A percentile compares a stretch with the other conserved stretches of the same genome.
Conservation (phyloP, 2,329 filamentous ascomycete genomes). For the Aureobasidium zeae region DNA sequence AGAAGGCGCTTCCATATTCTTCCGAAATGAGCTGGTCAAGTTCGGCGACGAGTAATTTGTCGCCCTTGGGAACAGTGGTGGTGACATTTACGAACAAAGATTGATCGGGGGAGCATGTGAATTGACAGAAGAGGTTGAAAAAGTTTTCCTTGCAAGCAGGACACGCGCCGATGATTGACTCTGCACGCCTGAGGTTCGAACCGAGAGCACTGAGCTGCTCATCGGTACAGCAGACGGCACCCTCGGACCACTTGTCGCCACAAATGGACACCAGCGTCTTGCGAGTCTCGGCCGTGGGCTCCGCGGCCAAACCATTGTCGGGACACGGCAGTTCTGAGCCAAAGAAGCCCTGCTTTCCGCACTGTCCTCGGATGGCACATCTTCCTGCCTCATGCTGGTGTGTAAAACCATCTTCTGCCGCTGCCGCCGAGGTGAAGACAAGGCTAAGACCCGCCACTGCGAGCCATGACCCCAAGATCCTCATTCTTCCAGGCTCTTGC, state of each 20-base stretch:
- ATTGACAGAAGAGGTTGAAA: slow-evolving; percentile 95
- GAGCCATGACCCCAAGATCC: slow-evolving; percentile 9
- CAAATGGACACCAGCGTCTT: slow-evolving; percentile 76
- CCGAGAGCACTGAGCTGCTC: slow-evolving; percentile 76
- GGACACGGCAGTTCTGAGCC: slow-evolving; percentile 83
- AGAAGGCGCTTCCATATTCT: slow-evolving; percentile 79
- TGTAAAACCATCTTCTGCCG: slow-evolving; percentile 15
- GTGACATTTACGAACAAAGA: slow-evolving; percentile 94
- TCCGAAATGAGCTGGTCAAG: slow-evolving; percentile 82
- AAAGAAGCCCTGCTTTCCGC: slow-evolving; percentile 84
- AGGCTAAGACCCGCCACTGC: slow-evolving; percentile 11
- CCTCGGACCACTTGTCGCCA: slow-evolving; percentile 74
- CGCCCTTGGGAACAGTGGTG: slow-evolving; percentile 48
- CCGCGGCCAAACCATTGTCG: slow-evolving; percentile 73
- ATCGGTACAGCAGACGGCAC: slow-evolving; percentile 73
- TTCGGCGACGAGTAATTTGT: slow-evolving; percentile 68
- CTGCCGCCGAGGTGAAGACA: background rate
- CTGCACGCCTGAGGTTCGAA: slow-evolving; percentile 76
- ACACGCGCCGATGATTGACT: slow-evolving; percentile 82
- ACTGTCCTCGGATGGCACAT: slow-evolving; percentile 84
- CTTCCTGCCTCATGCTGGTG: slow-evolving; percentile 71
- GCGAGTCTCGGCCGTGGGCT: slow-evolving; percentile 62
- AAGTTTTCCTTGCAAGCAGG: slow-evolving; percentile 98
- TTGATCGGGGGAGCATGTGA: slow-evolving; percentile 95
- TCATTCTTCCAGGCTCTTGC: slow-evolving; percentile 11